These are phyloP conservation scores for Lactifluus pinguis DNA, from an alignment of 768 basidiomycete genomes.

Conservation along the genomic window DNA sequence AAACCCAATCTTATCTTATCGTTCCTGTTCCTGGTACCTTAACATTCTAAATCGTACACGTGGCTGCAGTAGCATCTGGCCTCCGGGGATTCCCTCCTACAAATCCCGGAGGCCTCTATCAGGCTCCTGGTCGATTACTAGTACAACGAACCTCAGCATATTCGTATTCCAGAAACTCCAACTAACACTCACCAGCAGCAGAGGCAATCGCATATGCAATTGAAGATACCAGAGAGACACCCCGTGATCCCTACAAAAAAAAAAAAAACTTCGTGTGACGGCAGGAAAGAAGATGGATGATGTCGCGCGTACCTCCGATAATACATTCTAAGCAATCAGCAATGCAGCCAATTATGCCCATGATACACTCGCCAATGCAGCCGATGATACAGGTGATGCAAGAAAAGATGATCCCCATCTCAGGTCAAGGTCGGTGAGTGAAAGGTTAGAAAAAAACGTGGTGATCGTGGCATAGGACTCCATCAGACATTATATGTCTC, in stretches of 20 bases:
- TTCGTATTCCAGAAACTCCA: background rate
- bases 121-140: conserved; percentile 7
- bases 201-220: conserved; percentile 37
- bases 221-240: conserved; percentile 31
- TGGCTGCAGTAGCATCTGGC: background rate
- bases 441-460: too few species aligned
- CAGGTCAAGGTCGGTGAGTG: background rate
- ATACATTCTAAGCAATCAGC: conserved; percentile 41
- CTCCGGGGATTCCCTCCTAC: background rate
- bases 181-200: conserved; percentile 32
- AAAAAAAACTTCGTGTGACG: background rate
- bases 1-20: background rate
- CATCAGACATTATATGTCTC: too few species aligned
- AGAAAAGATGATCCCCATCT: conserved; percentile 13
- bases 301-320: conserved; percentile 31
- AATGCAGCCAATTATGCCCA: conserved; percentile 31
- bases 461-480: too few species aligned
- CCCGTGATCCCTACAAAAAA: conserved; percentile 33
- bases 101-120: conserved; percentile 4
- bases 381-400: conserved; percentile 22
- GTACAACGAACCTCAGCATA: background rate
- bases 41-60: background rate
- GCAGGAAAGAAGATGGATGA: background rate
- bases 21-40: background rate
- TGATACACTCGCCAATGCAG: conserved; percentile 37